Conservation (phyloP, 1,284 basidiomycete species). For the Malassezia yamatoensis region DNA sequence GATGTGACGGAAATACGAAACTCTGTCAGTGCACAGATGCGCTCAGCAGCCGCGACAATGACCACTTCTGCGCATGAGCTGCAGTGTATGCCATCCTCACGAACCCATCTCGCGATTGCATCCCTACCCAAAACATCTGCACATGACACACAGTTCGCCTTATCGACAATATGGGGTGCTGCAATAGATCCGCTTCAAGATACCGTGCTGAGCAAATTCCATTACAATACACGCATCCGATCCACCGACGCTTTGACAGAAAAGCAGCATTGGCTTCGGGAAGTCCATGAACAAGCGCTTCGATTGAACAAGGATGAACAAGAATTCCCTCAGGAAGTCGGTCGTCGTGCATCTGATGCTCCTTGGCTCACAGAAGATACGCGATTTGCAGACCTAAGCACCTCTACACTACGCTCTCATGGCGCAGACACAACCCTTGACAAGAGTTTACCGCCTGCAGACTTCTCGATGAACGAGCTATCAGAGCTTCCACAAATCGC, state of each 20-base stretch:
- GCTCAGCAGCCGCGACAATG: constrained; percentile 7
- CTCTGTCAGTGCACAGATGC: constrained; percentile 5
- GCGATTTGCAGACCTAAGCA: constrained; percentile 7
- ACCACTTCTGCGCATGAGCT: constrained; percentile 8
- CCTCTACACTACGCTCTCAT: not conserved
- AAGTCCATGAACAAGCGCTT: constrained; percentile 8
- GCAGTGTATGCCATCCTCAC: constrained; percentile 12
- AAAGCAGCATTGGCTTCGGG: constrained; percentile 14
- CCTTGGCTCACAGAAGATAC: constrained; percentile 3
- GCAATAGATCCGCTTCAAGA: not conserved
- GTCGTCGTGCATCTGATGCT: constrained; percentile 10
- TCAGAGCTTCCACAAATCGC: not conserved
- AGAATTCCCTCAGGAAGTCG: constrained; percentile 13
- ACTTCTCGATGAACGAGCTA: not conserved
- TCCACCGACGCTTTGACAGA: not conserved
- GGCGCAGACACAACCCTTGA: not conserved
- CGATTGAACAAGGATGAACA: constrained; percentile 5
- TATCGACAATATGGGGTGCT: constrained; percentile 10
- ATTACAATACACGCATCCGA: too few relatives aligned
- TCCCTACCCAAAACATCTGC: not conserved
- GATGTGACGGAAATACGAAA: constrained; percentile 8
- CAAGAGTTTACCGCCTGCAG: constrained; percentile 3
- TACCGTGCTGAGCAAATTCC: too few relatives aligned
- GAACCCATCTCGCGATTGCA: constrained; percentile 7
- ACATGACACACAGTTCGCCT: not conserved